Base-by-base conservation (phyloP, 1,139 yeast genomes). In the Pichia sp. region DNA sequence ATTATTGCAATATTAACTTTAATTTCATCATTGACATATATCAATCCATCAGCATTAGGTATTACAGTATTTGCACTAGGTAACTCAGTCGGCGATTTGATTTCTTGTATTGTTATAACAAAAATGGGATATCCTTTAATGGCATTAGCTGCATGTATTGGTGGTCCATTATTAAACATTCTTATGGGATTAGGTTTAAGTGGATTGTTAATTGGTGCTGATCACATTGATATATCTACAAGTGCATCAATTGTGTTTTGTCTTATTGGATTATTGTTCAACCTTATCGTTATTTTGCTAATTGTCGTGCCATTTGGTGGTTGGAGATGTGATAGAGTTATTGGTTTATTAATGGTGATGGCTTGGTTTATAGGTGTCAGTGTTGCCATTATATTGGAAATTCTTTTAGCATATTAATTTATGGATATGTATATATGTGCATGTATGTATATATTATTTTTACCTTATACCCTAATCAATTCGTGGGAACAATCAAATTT, bases 81-180 rank as follows among this genome's bases (percentile, higher is more conserved):
- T 8, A 92, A 90, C 62, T 89, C 96, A 0, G 68, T 88, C 6
- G 96, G 97, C 7, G 98, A 92, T 59, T 71, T 90, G 46, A 80
- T 90, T 2, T 85, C 97, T 0, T 89, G 92, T 59, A 70, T 84
- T 44, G 85, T 95, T 0, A 81, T 92, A 45, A 92, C 96, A 0
- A 73, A 71, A 53, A 79, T 87, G 80, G 97, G 97, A 0, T 83
- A 82, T 70, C 90, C 96, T 0, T 75, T 85, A 53, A 87, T 90
- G 92, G 97, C 97, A 0, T 72, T 92, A 39, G 85, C 95, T 15
- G 97, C 97, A 0, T 90, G 97, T 61, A 86, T 89, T 65, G 97
- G 97, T 1, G 94, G 97, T 1, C 97, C 97, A 0, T 68, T 90
- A 58, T 61, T 82, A 43, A 82, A 80, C 54, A 70, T 82, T 37